A percentile compares a stretch with the other conserved stretches of the same genome.
phyloP scores from a whole-genome alignment of 352 stramenopile species.

The Phytophthora cryptogea region DNA sequence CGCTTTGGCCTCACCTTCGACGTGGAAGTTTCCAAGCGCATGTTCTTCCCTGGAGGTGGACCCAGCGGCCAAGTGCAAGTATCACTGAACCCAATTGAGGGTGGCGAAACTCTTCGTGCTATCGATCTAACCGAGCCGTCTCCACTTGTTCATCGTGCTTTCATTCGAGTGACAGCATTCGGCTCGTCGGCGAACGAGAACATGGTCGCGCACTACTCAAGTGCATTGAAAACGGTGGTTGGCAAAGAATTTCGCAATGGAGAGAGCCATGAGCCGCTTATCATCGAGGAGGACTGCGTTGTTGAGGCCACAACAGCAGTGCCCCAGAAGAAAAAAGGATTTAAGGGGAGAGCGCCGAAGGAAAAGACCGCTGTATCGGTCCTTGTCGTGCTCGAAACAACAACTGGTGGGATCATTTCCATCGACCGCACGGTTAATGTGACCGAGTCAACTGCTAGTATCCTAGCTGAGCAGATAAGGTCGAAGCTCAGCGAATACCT shows the following conservation, averaged over 20 bases:
- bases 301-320: slow-evolving; percentile 30
- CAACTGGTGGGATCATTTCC: slow-evolving; percentile 44
- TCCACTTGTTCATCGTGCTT: slow-evolving; percentile 33
- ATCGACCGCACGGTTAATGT: slow-evolving; percentile 40
- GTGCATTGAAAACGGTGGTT: slow-evolving; percentile 35
- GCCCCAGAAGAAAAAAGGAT: slow-evolving; percentile 16
- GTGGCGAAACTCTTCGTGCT: slow-evolving; percentile 24
- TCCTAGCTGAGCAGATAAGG: slow-evolving; percentile 44
- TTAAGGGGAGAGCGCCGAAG: slow-evolving; percentile 12
- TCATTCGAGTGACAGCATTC: slow-evolving; percentile 50
- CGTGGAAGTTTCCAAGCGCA: slow-evolving; percentile 44
- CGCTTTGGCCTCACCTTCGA: slow-evolving; percentile 47
- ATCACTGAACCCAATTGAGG: slow-evolving; percentile 24
- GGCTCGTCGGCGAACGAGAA: slow-evolving; percentile 40
- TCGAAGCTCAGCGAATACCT: slow-evolving; percentile 39
- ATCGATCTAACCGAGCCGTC: slow-evolving; percentile 50
- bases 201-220: slow-evolving; percentile 43
- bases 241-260: slow-evolving; percentile 17
- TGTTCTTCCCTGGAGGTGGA: slow-evolving; percentile 54
- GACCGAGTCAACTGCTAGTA: slow-evolving; percentile 28
- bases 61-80: slow-evolving; percentile 43
- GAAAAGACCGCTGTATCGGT: slow-evolving; percentile 47
- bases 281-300: slow-evolving; percentile 33
- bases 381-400: slow-evolving; percentile 48
- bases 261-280: background rate